Base-by-base conservation (phyloP, 495 filamentous ascomycete genomes). In the Rhizodiscina lignyota region DNA sequence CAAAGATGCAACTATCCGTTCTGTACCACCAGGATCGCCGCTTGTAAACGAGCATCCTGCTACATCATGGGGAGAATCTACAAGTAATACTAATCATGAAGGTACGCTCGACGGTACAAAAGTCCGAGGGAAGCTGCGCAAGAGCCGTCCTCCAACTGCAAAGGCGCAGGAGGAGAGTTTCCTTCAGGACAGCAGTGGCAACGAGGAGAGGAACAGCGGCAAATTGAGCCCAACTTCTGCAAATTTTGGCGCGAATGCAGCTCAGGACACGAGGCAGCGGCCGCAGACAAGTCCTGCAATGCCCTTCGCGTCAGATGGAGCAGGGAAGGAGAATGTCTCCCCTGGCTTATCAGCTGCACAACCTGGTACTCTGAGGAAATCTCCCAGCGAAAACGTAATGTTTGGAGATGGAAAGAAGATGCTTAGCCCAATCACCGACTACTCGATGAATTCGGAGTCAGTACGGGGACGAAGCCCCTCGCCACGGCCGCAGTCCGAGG, bases 1-100 rank as follows among this genome's bases (percentile, higher is more conserved):
- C 39, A 60, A 66, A 4, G 66, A 59, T 49, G 70, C 72, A 29
- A 68, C 68, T 17, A 72, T 77, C 13, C 63, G 72, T 34, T 48
- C 63, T 4, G 64, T 74, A 21, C 41, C 42, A 30, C 43, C 41
- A 13, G 42, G 38, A 18, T 49, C 40, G 26, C 40, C 33, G 18
- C 43, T 19, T 2, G 38, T 33, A 10, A 36, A 52, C 16, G 37
- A 30, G 19, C 47, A 38, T 19, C 34, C 37, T 3, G 36, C 46
- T n/a, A 33, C 46, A 2, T 48, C 49, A 5, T 13, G 38, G 8
- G 41, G 32, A 21, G 39, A 38, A 33, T 42, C 41, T n/a, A 20
- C 38, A 8, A 47, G 38, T 26, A 33, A 17, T 5, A 21, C 29
- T 21, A 30, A 47, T n/a, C 13, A 6, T 6, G 13, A 6, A 6